phyloP scores from a whole-genome alignment of 306 rosid genomes.

The Cucumis melo region DNA sequence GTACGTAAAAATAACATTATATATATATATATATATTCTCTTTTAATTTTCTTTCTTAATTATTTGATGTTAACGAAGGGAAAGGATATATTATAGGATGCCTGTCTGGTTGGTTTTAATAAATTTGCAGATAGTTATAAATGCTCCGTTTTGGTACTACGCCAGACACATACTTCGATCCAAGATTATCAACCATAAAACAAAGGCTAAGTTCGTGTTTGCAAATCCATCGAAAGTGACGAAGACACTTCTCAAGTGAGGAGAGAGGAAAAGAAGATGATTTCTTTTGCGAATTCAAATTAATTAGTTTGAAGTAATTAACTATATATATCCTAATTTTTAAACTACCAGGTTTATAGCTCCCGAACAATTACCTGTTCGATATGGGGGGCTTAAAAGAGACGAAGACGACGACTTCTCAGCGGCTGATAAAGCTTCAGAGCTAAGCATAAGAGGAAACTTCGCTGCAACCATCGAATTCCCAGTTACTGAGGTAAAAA shows the following conservation, averaged over 20 bases:
- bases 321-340: no score
- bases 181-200: slow-evolving; percentile 31
- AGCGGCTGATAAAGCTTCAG: slow-evolving; percentile 33
- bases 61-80: no score
- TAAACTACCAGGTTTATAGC: slow-evolving; percentile 33
- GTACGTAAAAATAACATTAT: slow-evolving; percentile 2
- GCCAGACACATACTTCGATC: slow-evolving; percentile 40
- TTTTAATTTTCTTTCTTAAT: no score
- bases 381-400: slow-evolving; percentile 74
- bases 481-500: slow-evolving; percentile 40
- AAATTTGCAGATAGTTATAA: slow-evolving; percentile 39
- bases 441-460: slow-evolving; percentile 31
- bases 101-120: background rate
- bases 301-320: no score
- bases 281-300: no score
- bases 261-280: background rate
- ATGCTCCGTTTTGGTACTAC: slow-evolving; percentile 78
- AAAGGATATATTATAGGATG: no score
- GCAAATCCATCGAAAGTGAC: slow-evolving; percentile 46
- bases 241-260: slow-evolving; percentile 69
- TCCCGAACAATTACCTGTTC: slow-evolving; percentile 59
- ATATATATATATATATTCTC: background rate
- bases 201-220: slow-evolving; percentile 41
- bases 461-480: slow-evolving; percentile 28
- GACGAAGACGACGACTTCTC: slow-evolving; percentile 48